phyloP scores from a whole-genome alignment of 2,329 filamentous ascomycete species.

The Leptosphaerulina australis region DNA sequence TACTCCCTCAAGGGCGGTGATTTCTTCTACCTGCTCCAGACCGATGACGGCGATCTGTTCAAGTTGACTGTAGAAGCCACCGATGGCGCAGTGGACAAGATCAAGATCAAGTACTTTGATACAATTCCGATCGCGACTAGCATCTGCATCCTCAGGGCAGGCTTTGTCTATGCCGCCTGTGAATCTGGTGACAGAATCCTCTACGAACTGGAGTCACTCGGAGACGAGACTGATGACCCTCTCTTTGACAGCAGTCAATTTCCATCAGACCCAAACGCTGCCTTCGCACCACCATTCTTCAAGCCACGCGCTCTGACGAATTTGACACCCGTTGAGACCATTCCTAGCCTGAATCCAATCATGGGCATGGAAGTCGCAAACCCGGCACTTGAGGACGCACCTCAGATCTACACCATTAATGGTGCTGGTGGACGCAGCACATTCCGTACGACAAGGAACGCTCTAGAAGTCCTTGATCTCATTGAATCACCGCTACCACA shows the following conservation, averaged over 20 bases:
- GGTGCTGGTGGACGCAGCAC: slow-evolving; percentile 87
- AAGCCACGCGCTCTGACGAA: slow-evolving; percentile 80
- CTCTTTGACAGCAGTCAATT: slow-evolving; percentile 86
- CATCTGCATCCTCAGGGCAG: slow-evolving; percentile 91
- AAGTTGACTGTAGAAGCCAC: slow-evolving; percentile 95
- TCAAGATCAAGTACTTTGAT: slow-evolving; percentile 98
- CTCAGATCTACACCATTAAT: slow-evolving; percentile 93
- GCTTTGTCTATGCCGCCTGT: slow-evolving; percentile 89
- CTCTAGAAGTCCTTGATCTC: slow-evolving; percentile 89
- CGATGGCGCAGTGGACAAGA: slow-evolving; percentile 63
- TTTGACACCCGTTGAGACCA: slow-evolving; percentile 80
- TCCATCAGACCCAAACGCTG: slow-evolving; percentile 72
- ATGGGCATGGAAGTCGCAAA: slow-evolving; percentile 93
- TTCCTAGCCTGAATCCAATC: slow-evolving; percentile 88
- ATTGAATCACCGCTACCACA: slow-evolving; percentile 92
- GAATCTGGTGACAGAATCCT: slow-evolving; percentile 94
- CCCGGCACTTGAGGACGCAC: slow-evolving; percentile 87
- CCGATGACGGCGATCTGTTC: slow-evolving; percentile 97
- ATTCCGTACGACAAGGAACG: slow-evolving; percentile 91
- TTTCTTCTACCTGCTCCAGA: slow-evolving; percentile 96
- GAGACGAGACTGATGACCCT: slow-evolving; percentile 89
- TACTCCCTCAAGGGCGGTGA: slow-evolving; percentile 89
- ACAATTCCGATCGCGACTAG: slow-evolving; percentile 88
- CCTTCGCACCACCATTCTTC: slow-evolving; percentile 84
- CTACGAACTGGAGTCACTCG: slow-evolving; percentile 96